These are phyloP conservation scores for Pleurozium schreberi DNA, from an alignment of 225 moss, liverwort and hornwort genomes.

Conservation along the genomic window DNA sequence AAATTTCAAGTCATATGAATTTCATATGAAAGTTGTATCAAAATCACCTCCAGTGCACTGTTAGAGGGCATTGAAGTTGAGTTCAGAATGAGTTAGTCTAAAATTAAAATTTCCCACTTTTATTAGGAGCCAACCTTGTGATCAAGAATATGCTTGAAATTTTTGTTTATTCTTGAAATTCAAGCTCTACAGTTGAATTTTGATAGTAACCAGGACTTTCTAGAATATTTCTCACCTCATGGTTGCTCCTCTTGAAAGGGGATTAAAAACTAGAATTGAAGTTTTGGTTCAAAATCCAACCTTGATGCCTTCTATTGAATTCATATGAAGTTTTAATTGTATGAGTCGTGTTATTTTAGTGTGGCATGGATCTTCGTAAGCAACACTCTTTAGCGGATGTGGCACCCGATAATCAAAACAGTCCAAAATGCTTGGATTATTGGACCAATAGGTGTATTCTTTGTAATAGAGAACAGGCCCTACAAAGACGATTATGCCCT, in stretches of 20 bases:
- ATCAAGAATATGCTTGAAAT: rapidly evolving
- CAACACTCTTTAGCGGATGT: no score
- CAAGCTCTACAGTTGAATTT: rapidly evolving
- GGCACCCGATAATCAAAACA: no score
- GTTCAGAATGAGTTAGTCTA: rapidly evolving
- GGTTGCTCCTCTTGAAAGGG: rapidly evolving
- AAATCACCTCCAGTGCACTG: no score
- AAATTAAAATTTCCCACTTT: rapidly evolving
- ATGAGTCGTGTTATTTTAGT: neutral
- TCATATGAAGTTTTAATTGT: neutral
- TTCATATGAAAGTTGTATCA: no score
- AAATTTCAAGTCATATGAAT: no score
- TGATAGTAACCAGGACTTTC: neutral
- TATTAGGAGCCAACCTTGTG: neutral
- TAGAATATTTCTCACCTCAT: rapidly evolving
- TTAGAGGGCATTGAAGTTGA: rapidly evolving
- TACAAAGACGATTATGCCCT: no score
- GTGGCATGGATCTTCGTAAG: neutral
- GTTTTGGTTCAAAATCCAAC: neutral
- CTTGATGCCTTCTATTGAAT: rapidly evolving
- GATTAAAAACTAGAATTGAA: neutral
- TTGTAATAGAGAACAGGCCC: no score
- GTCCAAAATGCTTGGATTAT: no score
- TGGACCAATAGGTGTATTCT: no score
- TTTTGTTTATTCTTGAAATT: neutral